phyloP scores from a whole-genome alignment of 257 asterid species.

The Ballota nigra region DNA sequence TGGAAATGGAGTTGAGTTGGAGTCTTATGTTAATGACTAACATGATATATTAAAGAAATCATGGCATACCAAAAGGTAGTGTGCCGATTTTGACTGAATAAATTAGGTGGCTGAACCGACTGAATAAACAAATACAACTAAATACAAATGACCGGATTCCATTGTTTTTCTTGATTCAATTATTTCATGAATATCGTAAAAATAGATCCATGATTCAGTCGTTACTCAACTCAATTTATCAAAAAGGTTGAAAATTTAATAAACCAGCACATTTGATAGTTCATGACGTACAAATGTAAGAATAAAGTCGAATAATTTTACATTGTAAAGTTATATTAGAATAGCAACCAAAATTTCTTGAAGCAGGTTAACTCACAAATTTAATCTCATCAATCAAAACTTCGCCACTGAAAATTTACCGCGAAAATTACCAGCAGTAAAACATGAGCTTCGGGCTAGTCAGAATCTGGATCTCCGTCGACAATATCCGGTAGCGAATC shows the following conservation, averaged over 20 bases:
- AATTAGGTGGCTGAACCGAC: background rate
- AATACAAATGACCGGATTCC: background rate
- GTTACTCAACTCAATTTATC: background rate
- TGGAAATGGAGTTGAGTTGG: too few species aligned
- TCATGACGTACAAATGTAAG: background rate
- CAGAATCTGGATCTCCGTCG: constrained; percentile 79
- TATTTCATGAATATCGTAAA: background rate
- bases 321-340: background rate
- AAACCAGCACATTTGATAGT: background rate
- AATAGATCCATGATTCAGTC: too few species aligned
- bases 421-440: background rate
- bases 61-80: background rate
- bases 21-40: too few species aligned
- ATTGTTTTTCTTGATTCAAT: background rate
- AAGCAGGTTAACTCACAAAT: background rate
- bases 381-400: constrained; percentile 17
- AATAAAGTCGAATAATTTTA: background rate
- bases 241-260: background rate
- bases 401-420: constrained; percentile 8
- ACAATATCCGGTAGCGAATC: constrained; percentile 68
- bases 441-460: constrained; percentile 25
- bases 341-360: too few species aligned
- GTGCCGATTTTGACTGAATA: background rate
- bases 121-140: background rate
- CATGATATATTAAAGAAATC: background rate